Evolutionary conservation across 2,329 filamentous ascomycete genomes (phyloP), one percentile per base, ranked within the genome.

Genomic region (Talaromyces sp.): DNA sequence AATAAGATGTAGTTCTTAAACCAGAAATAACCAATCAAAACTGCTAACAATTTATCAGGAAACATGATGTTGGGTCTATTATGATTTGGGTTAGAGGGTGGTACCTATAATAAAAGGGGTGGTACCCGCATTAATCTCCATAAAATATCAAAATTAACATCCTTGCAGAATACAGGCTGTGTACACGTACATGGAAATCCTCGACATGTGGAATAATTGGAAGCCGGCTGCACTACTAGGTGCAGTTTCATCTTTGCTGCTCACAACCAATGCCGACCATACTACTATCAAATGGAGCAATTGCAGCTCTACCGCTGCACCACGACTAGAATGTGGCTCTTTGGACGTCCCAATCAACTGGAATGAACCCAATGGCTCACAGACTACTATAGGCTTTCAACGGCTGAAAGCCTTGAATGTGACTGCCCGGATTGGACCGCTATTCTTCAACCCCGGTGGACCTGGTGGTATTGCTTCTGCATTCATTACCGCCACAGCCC

Each of bases 391-490:
- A 16, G 69, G 66, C 2, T 61, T 75, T 31, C 64, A 68, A 40
- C 65, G 64, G 36, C 64, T 73, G 55, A 64, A 59, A 51, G 64
- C 62, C 14, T 65, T 68, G 10, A 65, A 63, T 14, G 62, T 64
- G 33, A 60, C 60, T 8, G 64, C 67, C 51, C 60, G 61, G 16
- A 63, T 74, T 55, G 78, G 78, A 6, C 72, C 67, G 61, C 66
- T 81, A 2, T 74, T 80, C 63, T 65, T 78, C 61, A 81, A 81
- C 64, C 77, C 77, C 0, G 61, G 68, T 31, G 68, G 72, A 61
- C 59, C 53, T 56, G 53, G 53, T 9, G 33, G 28, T 31, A 18
- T 33, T 36, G 53, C 53, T 33, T 33, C 53, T 16, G 33, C 28
- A 27, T 56, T 56, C 53, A 56, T 56, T 16, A 56, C 27, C 53